Evolutionary conservation across 805 yeast genomes (phyloP).

Genomic region (Metschnikowia proteae): DNA sequence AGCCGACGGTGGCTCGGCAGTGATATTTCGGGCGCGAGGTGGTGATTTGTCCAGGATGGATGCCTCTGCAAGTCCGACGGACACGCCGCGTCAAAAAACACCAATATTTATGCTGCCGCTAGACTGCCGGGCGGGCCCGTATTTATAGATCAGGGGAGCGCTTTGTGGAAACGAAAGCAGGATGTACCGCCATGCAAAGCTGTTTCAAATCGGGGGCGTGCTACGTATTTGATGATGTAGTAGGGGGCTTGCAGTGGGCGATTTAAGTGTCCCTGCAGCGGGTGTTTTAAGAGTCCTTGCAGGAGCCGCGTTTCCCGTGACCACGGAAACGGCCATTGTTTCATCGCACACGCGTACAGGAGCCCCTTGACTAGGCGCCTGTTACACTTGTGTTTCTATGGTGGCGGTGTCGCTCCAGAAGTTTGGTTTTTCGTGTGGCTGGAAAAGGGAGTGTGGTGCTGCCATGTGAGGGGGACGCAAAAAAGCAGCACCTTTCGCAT

Average conservation of each 20-base stretch:
- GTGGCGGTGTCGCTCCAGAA: background rate
- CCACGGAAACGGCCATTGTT: background rate
- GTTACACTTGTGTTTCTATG: no score
- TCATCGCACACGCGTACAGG: background rate
- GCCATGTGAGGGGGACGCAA: background rate
- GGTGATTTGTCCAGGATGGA: no score
- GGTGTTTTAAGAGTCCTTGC: conserved; percentile 2
- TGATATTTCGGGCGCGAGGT: no score
- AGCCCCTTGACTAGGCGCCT: background rate
- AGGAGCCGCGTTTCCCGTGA: background rate
- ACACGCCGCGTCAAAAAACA: background rate
- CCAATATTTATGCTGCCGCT: background rate
- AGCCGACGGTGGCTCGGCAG: no score
- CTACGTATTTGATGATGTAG: background rate
- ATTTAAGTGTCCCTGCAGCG: background rate
- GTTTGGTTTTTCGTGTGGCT: background rate
- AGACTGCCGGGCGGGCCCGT: background rate
- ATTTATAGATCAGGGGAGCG: background rate
- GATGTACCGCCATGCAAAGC: background rate
- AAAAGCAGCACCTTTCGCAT: background rate
- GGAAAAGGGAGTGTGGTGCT: background rate
- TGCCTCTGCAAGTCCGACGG: no score
- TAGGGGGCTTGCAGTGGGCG: background rate
- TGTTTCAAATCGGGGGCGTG: background rate
- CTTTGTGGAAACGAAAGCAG: background rate